phyloP scores from a whole-genome alignment of 768 basidiomycete species.

The Tephrocybe sp. region DNA sequence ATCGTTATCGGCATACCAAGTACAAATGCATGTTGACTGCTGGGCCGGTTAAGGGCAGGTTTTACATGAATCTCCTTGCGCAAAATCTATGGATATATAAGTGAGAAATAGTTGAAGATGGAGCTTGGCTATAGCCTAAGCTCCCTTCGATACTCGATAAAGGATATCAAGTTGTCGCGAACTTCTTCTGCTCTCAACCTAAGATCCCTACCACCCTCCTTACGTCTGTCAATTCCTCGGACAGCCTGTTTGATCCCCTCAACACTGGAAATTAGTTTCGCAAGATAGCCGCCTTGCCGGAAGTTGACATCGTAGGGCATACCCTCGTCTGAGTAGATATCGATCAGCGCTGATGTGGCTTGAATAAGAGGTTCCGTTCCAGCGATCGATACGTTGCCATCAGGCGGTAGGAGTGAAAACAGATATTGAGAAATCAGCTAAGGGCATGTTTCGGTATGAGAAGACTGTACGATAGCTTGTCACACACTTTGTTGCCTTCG shows the following conservation, averaged over 20 bases:
- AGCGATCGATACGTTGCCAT: constrained; percentile 34
- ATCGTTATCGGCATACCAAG: no score
- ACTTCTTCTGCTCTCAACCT: constrained; percentile 72
- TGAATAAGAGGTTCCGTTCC: constrained; percentile 74
- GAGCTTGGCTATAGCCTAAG: constrained; percentile 37
- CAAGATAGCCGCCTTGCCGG: constrained; percentile 56
- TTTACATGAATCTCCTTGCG: not conserved
- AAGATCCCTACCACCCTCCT: constrained; percentile 63
- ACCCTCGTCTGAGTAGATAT: constrained; percentile 90
- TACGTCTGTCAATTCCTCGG: constrained; percentile 62
- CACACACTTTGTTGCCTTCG: constrained; percentile 60
- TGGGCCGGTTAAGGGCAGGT: not conserved
- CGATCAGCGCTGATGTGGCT: constrained; percentile 78
- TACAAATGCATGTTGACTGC: no score
- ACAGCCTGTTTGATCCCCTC: constrained; percentile 63
- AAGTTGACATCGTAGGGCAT: constrained; percentile 81
- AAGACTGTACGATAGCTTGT: not conserved
- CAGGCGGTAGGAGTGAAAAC: constrained; percentile 56
- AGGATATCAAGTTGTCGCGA: constrained; percentile 71
- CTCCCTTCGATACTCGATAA: constrained; percentile 67
- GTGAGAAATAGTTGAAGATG: not conserved
- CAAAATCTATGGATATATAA: not conserved
- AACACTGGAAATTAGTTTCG: constrained; percentile 52
- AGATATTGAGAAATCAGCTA: constrained; percentile 67
- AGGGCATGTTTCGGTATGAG: not conserved